Percentiles rank a stretch among this genome's conserved stretches.
phyloP scores from a whole-genome alignment of 352 stramenopile species.

The Phytophthora colocasiae region DNA sequence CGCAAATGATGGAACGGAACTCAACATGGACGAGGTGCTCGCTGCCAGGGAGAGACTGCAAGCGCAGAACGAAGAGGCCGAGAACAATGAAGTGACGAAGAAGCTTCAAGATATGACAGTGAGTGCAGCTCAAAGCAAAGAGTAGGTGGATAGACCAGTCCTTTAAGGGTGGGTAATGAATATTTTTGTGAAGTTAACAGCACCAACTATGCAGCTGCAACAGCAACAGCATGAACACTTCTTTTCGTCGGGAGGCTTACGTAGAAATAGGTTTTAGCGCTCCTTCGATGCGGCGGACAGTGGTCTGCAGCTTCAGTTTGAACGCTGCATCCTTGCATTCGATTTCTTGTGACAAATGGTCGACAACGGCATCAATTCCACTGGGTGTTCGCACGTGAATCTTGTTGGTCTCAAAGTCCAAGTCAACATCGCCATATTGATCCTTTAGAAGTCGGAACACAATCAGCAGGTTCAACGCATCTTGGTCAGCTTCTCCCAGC shows the following conservation, averaged over 20 bases:
- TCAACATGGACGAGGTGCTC: constrained; percentile 88
- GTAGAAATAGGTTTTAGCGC: constrained; percentile 72
- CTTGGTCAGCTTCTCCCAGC: constrained; percentile 75
- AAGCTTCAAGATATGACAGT: constrained; percentile 25
- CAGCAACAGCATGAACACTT: constrained; percentile 2
- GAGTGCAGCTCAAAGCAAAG: constrained; percentile 14
- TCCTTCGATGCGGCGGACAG: constrained; percentile 69
- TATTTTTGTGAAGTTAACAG: constrained; percentile 29
- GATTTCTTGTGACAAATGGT: constrained; percentile 67
- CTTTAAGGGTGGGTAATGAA: constrained; percentile 18
- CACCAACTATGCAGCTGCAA: constrained; percentile 5
- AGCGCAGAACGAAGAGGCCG: constrained; percentile 42
- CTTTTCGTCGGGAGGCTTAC: background rate
- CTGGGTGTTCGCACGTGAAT: constrained; percentile 87
- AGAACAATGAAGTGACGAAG: constrained; percentile 32
- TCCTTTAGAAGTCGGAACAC: constrained; percentile 87
- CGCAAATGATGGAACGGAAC: constrained; percentile 74
- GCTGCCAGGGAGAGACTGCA: constrained; percentile 50
- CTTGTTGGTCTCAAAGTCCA: constrained; percentile 90
- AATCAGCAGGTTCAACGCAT: constrained; percentile 85
- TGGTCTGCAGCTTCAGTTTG: constrained; percentile 73
- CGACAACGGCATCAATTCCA: constrained; percentile 66
- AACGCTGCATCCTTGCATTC: constrained; percentile 79
- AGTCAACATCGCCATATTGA: constrained; percentile 85
- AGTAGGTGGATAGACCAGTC: constrained; percentile 13